Evolutionary conservation across 1,284 basidiomycete species (phyloP), one percentile per base, ranked within the genome.

Genomic region (Taiwanofungus camphoratus): DNA sequence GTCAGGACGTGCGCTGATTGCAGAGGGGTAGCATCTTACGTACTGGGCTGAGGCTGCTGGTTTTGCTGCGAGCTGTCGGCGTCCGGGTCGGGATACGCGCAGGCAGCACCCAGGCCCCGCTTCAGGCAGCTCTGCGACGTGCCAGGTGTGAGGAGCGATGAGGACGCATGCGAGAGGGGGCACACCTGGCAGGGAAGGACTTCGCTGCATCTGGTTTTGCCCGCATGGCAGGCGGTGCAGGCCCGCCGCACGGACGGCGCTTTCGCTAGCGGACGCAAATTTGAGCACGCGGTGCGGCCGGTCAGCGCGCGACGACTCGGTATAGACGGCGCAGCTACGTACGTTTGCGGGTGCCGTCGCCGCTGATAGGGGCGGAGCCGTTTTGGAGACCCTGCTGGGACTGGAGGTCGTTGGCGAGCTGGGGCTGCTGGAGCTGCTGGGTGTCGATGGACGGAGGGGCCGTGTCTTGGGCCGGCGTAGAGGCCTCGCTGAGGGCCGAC

Each of bases 151-250:
- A 52, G 44, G 41, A 33, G 32, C 37, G 48, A 48, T 21, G 35
- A 29, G 36, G 29, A 46, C 49, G 45, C 23, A 29, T 36, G 41
- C 37, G 32, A 38, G 22, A 22, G n/a, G 44, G 27, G 36, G 59
- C 68, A 20, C 49, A 82, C 83, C 75, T 87, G 84, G 63, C 83
- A 87, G 4, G 84, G 84, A 19, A 87, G 70, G 27, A 77, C 76
- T 63, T 87, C 84, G 53, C 82, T 86, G 55, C 84, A 87, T 52
- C 85, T 68, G 8, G 84, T 87, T 65, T 87, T 87, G 40, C 85
- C 84, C 41, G 81, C 68, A 62, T 87, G 85, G 64, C 84, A 87
- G n/a, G 84, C 80, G 35, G 77, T 74, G 52, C 83, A 87, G 0
- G 83, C 83, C 51, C 84, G 72, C 51, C 83, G 76, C 39, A 87